These are phyloP conservation scores for Aspergillus piperis DNA, from an alignment of 2,329 filamentous ascomycete genomes.

Conservation along the genomic window DNA sequence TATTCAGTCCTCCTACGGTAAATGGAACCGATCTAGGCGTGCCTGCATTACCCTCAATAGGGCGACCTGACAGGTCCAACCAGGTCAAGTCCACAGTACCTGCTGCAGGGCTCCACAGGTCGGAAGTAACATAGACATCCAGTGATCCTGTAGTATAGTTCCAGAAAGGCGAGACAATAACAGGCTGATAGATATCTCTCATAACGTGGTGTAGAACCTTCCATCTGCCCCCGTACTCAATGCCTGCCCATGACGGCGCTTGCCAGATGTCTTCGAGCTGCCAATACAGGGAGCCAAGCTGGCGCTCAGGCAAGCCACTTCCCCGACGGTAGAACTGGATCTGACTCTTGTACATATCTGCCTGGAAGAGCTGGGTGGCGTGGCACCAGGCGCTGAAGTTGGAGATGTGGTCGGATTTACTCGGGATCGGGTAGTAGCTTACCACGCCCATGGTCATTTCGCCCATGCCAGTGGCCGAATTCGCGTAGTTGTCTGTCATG, in stretches of 20 bases:
- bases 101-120: constrained; percentile 54
- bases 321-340: constrained; percentile 64
- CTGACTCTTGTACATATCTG: constrained; percentile 62
- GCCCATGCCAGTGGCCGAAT: constrained; percentile 40
- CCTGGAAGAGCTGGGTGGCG: constrained; percentile 65
- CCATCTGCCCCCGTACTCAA: constrained; percentile 65
- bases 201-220: constrained; percentile 62
- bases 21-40: constrained; percentile 40
- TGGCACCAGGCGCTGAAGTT: constrained; percentile 65
- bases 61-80: constrained; percentile 53
- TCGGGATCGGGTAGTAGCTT: constrained; percentile 58
- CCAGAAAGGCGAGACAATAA: constrained; percentile 63
- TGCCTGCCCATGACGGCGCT: constrained; percentile 64
- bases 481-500: constrained; percentile 48
- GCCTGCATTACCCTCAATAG: constrained; percentile 41
- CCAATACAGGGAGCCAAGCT: constrained; percentile 65
- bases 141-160: constrained; percentile 54
- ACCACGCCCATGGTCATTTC: constrained; percentile 62
- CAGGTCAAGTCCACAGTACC: constrained; percentile 55
- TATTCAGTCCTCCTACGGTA: constrained; percentile 54
- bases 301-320: constrained; percentile 58
- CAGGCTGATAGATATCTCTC: constrained; percentile 58
- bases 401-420: constrained; percentile 54
- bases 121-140: constrained; percentile 58
- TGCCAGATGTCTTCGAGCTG: constrained; percentile 68